A percentile compares a stretch with the other conserved stretches of the same genome.
phyloP scores from a whole-genome alignment of 2,329 filamentous ascomycete genomes.

The Aspergillus sp. region DNA sequence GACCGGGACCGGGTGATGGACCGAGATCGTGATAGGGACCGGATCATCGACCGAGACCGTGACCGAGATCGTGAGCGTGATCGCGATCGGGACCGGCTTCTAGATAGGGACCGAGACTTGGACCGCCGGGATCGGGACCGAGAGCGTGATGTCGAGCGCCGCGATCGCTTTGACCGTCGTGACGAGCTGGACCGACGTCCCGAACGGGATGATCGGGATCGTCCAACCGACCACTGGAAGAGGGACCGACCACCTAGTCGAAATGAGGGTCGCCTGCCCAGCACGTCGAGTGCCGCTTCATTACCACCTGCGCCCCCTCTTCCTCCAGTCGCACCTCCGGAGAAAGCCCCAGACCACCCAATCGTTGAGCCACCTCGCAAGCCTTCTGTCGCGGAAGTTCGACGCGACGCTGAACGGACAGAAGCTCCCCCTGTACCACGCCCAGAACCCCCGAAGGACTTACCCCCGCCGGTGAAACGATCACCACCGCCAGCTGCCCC shows the following conservation, averaged over 20 bases:
- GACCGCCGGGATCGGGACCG: conserved; percentile 25
- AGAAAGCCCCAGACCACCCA: conserved; percentile 25
- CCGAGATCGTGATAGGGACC: conserved; percentile 28
- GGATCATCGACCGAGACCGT: conserved; percentile 21
- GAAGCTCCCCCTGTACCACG: conserved; percentile 23
- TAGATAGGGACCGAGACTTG: conserved; percentile 29
- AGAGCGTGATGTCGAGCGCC: not conserved
- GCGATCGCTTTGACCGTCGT: conserved; percentile 3
- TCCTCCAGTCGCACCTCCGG: conserved; percentile 14
- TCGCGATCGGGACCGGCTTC: conserved; percentile 37
- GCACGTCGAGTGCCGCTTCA: conserved; percentile 18
- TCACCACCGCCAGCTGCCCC: conserved; percentile 39
- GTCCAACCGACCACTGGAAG: conserved; percentile 35
- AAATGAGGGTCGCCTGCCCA: conserved; percentile 27
- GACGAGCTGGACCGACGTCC: conserved; percentile 32
- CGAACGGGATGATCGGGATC: conserved; percentile 30
- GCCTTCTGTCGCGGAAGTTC: conserved; percentile 21
- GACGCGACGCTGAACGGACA: conserved; percentile 31
- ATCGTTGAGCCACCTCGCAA: conserved; percentile 25
- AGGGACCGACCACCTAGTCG: conserved; percentile 38
- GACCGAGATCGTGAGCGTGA: conserved; percentile 35
- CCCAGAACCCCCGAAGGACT: conserved; percentile 27
- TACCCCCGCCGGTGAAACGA: conserved; percentile 23
- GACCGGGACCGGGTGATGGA: conserved; percentile 34
- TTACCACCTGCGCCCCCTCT: conserved; percentile 13